These are phyloP conservation scores for Starmerella tilneyi DNA, from an alignment of 805 yeast species.

Conservation along the genomic window DNA sequence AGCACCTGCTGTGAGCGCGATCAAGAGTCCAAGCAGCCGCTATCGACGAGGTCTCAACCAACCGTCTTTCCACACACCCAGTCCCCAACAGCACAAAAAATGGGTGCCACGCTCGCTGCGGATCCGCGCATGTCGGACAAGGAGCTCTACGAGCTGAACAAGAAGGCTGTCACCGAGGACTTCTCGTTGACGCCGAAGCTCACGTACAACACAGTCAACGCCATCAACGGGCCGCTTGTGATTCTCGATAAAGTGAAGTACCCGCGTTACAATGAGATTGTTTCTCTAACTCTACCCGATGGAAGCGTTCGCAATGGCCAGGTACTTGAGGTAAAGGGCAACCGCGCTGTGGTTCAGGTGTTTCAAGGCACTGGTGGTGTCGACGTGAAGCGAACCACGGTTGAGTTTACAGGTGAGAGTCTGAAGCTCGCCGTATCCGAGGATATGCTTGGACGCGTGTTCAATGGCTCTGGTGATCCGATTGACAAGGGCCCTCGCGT, in stretches of 20 bases:
- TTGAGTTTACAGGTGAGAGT: conserved; percentile 93
- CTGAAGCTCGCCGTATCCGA: conserved; percentile 91
- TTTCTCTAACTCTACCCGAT: conserved; percentile 90
- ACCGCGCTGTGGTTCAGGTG: conserved; percentile 95
- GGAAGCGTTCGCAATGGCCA: conserved; percentile 94
- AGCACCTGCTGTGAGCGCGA: too few species aligned
- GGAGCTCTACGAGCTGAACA: conserved; percentile 56
- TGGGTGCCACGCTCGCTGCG: conserved; percentile 17
- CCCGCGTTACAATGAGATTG: conserved; percentile 92
- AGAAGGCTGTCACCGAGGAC: conserved; percentile 84
- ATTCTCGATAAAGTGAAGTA: conserved; percentile 76
- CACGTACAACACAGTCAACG: conserved; percentile 92
- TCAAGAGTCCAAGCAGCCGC: background rate
- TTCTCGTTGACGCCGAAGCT: conserved; percentile 84
- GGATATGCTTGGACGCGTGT: conserved; percentile 94
- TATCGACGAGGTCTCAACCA: background rate
- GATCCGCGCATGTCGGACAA: conserved; percentile 28
- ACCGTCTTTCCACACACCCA: background rate
- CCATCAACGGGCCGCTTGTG: conserved; percentile 97
- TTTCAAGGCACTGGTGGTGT: conserved; percentile 98
- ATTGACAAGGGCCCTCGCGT: conserved; percentile 97
- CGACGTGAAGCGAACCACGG: conserved; percentile 94
- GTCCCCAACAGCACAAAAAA: background rate
- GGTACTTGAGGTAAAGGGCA: conserved; percentile 94
- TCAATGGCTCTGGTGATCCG: conserved; percentile 98